Evolutionary conservation across 768 basidiomycete genomes (phyloP), one percentile per base, ranked within the genome.

Genomic region (Sporobolomyces pararoseus): DNA sequence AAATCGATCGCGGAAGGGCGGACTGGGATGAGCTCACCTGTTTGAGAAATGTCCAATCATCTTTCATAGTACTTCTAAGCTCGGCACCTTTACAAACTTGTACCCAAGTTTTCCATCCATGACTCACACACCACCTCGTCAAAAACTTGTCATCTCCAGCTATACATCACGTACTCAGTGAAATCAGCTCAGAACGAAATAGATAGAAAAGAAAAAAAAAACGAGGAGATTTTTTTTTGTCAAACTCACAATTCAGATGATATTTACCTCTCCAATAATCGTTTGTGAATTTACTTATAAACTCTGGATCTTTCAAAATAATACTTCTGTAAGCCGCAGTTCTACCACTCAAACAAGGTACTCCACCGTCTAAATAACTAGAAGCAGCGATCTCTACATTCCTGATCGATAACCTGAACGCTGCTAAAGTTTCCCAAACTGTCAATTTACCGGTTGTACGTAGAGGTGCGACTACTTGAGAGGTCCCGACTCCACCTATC

Each of bases 71-170:
- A 78, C 87, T 89, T 69, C 92, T 81, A 19, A 94, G 82, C 80
- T 94, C 91, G 32, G 80, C 80, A 66, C 79, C 80, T 63, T 78
- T 77, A 66, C 79, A 80, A 10, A 79, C 79, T 78, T 91, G 90
- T 37, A 94, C 89, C 78, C 91, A 93, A n/a, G 91, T 94, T 79
- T 84, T 88, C 92, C 93, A 95, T 21, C 91, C 91, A 76, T 94
- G 91, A 77, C 86, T 87, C 68, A 95, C 92, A 90, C 94, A 92
- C 92, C 93, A 95, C 52, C 92, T 83, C 23, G 93, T 97, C 78
- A 95, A 81, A 81, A 91, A 95, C 80, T 95, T 77, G 66, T 77
- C 77, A 25, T 70, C 62, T 31, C 68, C 59, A 4, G 59, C 62
- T 59, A 21, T 47, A 21, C n/a, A 13, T 23, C 4, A 2, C 13